phyloP scores from a whole-genome alignment of 306 rosid species.

The Pyrus pyrifolia region DNA sequence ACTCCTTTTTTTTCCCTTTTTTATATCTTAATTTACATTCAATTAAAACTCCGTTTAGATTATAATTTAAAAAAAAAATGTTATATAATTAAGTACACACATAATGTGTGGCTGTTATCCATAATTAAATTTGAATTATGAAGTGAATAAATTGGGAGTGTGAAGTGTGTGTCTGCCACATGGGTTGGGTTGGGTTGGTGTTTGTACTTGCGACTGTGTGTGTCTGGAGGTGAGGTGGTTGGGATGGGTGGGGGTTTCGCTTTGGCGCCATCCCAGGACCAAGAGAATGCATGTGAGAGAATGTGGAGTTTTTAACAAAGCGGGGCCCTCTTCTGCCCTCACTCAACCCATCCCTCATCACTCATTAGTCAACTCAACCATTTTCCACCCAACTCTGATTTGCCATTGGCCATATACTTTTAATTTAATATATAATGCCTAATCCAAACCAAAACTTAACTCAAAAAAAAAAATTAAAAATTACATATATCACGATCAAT shows the following conservation, averaged over 20 bases:
- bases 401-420: not conserved
- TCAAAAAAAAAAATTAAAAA: too few species aligned
- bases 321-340: not conserved
- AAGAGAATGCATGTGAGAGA: not conserved
- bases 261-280: constrained; percentile 5
- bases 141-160: not conserved
- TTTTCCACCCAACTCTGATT: not conserved
- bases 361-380: not conserved
- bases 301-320: constrained; percentile 15
- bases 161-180: constrained; percentile 38
- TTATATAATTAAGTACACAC: too few species aligned
- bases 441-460: too few species aligned
- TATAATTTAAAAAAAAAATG: too few species aligned
- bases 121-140: not conserved
- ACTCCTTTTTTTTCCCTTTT: too few species aligned
- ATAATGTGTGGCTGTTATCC: too few species aligned
- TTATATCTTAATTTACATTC: too few species aligned
- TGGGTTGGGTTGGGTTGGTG: constrained; percentile 26
- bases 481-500: not conserved
- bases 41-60: too few species aligned
- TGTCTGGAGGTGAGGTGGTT: not conserved
- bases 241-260: constrained; percentile 1
- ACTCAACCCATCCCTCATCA: not conserved
- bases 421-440: not conserved
- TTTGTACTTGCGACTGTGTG: not conserved